Conservation (phyloP, 1,284 basidiomycete species). For the Kwoniella shivajii region DNA sequence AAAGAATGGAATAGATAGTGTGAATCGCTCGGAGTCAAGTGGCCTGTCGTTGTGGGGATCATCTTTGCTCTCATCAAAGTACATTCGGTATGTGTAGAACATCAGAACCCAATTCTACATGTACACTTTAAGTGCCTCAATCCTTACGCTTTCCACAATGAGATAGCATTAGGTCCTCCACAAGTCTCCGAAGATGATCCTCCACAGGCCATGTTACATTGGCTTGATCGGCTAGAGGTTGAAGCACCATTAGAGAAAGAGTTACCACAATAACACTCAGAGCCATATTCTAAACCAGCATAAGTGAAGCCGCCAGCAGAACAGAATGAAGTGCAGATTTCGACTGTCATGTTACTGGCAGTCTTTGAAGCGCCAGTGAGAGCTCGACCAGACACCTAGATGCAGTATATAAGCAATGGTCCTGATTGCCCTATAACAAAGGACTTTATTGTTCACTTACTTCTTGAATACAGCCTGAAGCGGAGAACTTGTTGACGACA, state of each 20-base stretch:
- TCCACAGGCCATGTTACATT: conserved; percentile 29
- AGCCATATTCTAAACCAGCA: conserved; percentile 32
- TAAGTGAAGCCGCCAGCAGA: conserved; percentile 29
- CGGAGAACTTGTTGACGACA: conserved; percentile 8
- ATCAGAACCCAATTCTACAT: too few species aligned
- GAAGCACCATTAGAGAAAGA: conserved; percentile 24
- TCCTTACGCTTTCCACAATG: too few species aligned
- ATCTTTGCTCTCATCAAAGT: too few species aligned
- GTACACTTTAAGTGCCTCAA: too few species aligned
- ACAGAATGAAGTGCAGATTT: conserved; percentile 23
- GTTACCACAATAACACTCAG: conserved; percentile 27
- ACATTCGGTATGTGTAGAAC: too few species aligned
- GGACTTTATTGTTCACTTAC: too few species aligned
- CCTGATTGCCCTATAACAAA: too few species aligned
- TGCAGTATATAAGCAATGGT: too few species aligned
- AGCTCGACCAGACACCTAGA: conserved; percentile 18
- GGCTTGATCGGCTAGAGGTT: conserved; percentile 13
- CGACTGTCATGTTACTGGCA: conserved; percentile 19
- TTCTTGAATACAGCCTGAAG: conserved; percentile 21
- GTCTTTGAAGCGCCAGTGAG: conserved; percentile 12
- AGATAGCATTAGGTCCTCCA: conserved; percentile 30
- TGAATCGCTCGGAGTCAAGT: too few species aligned
- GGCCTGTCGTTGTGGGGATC: too few species aligned
- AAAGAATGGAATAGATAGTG: too few species aligned
- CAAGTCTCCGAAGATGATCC: conserved; percentile 18